Conservation (phyloP, 768 basidiomycete species). For the Astraeus odoratus region DNA sequence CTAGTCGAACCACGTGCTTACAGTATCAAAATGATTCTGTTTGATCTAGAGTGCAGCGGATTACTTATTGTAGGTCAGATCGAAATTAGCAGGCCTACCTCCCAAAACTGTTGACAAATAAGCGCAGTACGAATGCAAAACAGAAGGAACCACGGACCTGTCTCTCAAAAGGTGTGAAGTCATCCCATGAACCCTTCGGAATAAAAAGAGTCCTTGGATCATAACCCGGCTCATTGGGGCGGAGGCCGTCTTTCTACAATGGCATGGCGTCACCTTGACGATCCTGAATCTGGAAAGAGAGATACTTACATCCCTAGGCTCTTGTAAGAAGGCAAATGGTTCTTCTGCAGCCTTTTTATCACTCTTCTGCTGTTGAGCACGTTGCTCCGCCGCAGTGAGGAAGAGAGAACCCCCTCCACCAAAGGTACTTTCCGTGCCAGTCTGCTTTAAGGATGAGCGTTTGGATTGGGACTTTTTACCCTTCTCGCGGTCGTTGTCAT, state of each 20-base stretch:
- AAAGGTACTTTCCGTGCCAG: slow-evolving; percentile 21
- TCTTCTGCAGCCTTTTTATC: slow-evolving; percentile 77
- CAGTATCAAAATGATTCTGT: slow-evolving; percentile 94
- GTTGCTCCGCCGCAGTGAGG: slow-evolving; percentile 78
- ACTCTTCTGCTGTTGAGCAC: slow-evolving; percentile 68
- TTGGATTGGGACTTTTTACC: slow-evolving; percentile 30
- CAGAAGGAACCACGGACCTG: slow-evolving; percentile 43
- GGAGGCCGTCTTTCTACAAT: slow-evolving; percentile 67
- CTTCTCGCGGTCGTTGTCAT: slow-evolving; percentile 30
- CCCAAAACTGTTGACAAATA: slow-evolving; percentile 53
- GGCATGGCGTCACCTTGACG: background rate
- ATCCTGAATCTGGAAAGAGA: background rate
- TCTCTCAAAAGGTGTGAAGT: slow-evolving; percentile 93
- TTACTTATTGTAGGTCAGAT: slow-evolving; percentile 13
- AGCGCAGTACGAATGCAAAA: background rate
- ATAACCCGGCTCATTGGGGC: slow-evolving; percentile 78
- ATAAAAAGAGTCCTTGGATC: slow-evolving; percentile 86
- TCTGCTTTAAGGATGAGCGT: slow-evolving; percentile 28
- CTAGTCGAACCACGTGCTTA: slow-evolving; percentile 22
- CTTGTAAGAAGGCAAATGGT: slow-evolving; percentile 66
- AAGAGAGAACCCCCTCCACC: slow-evolving; percentile 38
- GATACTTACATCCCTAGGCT: slow-evolving; percentile 60
- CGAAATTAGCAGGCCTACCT: slow-evolving; percentile 36
- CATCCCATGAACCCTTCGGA: slow-evolving; percentile 67
- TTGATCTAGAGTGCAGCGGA: slow-evolving; percentile 68